phyloP scores from a whole-genome alignment of 164 flowering plant species.

The Nelumbo lutea region DNA sequence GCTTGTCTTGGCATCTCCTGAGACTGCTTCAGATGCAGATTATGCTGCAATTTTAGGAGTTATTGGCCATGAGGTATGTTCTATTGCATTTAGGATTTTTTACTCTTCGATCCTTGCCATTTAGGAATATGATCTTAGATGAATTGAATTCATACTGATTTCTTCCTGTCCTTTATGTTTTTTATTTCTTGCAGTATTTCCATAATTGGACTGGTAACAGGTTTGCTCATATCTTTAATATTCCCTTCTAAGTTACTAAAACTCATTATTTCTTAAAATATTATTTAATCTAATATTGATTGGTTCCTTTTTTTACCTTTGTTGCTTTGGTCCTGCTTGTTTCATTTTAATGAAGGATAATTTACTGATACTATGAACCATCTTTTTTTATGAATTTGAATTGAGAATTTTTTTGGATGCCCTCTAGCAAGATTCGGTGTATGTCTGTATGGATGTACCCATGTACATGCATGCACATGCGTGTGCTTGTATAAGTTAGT shows the following conservation, averaged over 20 bases:
- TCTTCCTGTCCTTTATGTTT: not conserved
- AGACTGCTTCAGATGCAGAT: slow-evolving; percentile 89
- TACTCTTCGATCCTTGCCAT: not conserved
- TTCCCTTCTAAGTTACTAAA: not conserved
- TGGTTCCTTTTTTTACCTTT: not conserved
- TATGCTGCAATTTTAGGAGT: slow-evolving; percentile 97
- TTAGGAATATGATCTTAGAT: not conserved
- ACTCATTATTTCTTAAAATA: not conserved
- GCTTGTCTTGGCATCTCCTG: slow-evolving; percentile 98
- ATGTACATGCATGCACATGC: too few species aligned
- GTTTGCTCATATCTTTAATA: slow-evolving; percentile 28
- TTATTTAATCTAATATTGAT: not conserved
- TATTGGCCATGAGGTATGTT: slow-evolving; percentile 87
- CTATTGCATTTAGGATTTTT: not conserved
- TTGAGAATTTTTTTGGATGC: too few species aligned
- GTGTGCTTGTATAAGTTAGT: too few species aligned
- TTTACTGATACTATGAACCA: too few species aligned
- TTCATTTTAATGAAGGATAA: too few species aligned
- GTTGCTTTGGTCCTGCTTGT: not conserved
- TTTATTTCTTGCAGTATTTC: slow-evolving; percentile 69
- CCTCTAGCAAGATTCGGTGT: too few species aligned
- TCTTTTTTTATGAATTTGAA: too few species aligned
- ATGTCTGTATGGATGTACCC: too few species aligned
- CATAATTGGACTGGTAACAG: slow-evolving; percentile 99
- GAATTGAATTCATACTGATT: not conserved